These are phyloP conservation scores for Cyanidiococcus yangmingshanensis DNA, from an alignment of 23 red algal genomes.

Conservation along the genomic window DNA sequence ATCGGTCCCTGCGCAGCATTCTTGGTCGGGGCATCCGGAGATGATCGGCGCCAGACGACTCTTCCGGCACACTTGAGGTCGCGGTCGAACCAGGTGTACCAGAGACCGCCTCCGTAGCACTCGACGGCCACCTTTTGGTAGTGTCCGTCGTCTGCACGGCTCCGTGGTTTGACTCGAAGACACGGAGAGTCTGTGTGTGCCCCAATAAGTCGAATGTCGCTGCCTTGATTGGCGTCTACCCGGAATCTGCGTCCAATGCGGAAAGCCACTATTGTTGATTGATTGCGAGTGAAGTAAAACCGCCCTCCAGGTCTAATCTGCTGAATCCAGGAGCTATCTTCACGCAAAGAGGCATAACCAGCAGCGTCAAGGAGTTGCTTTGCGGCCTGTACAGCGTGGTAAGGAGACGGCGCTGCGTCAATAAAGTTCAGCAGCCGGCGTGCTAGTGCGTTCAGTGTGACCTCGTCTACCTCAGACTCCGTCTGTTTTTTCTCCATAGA, in stretches of 20 bases:
- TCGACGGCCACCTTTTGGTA: conserved; percentile 60
- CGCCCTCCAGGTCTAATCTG: conserved; percentile 19
- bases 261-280: conserved; percentile 57
- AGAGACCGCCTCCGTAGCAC: conserved; percentile 79
- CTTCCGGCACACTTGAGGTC: conserved; percentile 69
- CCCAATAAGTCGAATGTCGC: conserved; percentile 41
- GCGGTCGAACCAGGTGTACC: conserved; percentile 92
- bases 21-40: not conserved
- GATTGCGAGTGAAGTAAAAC: conserved; percentile 44
- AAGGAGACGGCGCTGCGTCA: conserved; percentile 44
- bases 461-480: no score
- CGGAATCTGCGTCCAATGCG: not conserved
- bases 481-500: no score
- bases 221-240: not conserved
- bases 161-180: conserved; percentile 69
- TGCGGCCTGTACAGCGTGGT: conserved; percentile 46
- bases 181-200: conserved; percentile 89
- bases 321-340: conserved; percentile 25
- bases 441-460: conserved; percentile 7
- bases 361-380: conserved; percentile 20
- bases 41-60: conserved; percentile 28
- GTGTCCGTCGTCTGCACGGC: conserved; percentile 9
- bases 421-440: conserved; percentile 42
- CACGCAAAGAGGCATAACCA: conserved; percentile 29
- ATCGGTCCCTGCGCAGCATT: not conserved